Base-by-base conservation (phyloP, 768 basidiomycete species). In the Mycena latifolia region DNA sequence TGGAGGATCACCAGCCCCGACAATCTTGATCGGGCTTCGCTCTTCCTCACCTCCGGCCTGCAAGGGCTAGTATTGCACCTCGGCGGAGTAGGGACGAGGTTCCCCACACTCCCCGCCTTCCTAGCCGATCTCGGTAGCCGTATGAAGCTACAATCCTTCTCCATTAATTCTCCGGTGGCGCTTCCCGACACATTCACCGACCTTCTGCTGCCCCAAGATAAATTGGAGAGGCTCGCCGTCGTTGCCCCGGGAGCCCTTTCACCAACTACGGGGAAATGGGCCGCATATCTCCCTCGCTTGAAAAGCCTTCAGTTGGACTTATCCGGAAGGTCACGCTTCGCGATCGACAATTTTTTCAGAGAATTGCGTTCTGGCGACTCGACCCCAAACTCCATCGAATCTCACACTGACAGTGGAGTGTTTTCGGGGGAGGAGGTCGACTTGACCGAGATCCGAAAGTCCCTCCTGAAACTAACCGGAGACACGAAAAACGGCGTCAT, bases 331-430 rank as follows among this genome's bases (percentile, higher is more conserved):
- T 86, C 89, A 5, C 77, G 85, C 58, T 87, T 87, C 31, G 89
- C 89, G 0, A 89, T 93, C n/a, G 91, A 92, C 77, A 89, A 90
- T 22, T 94, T 94, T 77, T 94, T 94, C 75, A 88, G 89, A 73
- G 88, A 92, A 57, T 79, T 93, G 68, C 79, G 80, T 45, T 92
- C 92, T 0, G 92, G 92, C n/a, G 82, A 82, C 65, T 86, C 86
- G 29, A 91, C 92, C 15, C 92, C 92, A 8, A 87, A 83, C 67
- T 91, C 91, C 14, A 83, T 87, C 17, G 84, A 80, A 27, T 88
- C 90, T 55, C 69, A 70, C 50, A 89, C 85, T 45, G 92, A 93
- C 76, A 92, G 90, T 70, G 91, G 92, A 45, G 86, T 93, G 65
- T 92, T 91, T 80, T 92, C 91, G 57, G 87, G 84, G 55, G 91